Evolutionary conservation across 2,329 filamentous ascomycete species (phyloP).

Genomic region (Aureobasidium sp.): DNA sequence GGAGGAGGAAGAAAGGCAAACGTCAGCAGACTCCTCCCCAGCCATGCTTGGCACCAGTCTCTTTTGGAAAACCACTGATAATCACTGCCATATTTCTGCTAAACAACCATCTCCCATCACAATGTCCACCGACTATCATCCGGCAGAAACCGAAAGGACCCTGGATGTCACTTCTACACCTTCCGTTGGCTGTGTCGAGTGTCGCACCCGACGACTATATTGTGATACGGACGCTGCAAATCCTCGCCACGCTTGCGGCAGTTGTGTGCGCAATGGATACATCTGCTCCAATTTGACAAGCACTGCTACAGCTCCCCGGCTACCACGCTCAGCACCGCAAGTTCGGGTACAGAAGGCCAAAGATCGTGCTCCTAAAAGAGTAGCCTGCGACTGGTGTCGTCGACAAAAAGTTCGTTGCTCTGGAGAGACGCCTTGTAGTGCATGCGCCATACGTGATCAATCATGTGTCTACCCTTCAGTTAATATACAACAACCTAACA

Average conservation of each 20-base stretch:
- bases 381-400: conserved; percentile 17
- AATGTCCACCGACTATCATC: conserved; percentile 15
- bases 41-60: background rate
- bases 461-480: background rate
- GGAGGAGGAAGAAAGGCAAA: no score
- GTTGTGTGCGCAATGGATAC: conserved; percentile 12
- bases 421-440: conserved; percentile 1
- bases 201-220: conserved; percentile 12
- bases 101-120: conserved; percentile 17
- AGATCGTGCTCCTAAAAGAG: background rate
- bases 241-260: conserved; percentile 13
- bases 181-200: conserved; percentile 16
- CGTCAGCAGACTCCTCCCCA: background rate
- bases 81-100: background rate
- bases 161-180: background rate
- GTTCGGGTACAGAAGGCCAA: conserved; percentile 5
- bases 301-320: background rate
- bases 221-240: conserved; percentile 8
- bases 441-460: conserved; percentile 8
- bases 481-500: background rate
- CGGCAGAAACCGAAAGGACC: conserved; percentile 10
- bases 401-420: conserved; percentile 15
- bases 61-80: background rate
- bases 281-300: conserved; percentile 16
- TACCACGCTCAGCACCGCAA: background rate